Evolutionary conservation across 1,139 yeast species (phyloP).

Genomic region (Starmera stellimalicola): DNA sequence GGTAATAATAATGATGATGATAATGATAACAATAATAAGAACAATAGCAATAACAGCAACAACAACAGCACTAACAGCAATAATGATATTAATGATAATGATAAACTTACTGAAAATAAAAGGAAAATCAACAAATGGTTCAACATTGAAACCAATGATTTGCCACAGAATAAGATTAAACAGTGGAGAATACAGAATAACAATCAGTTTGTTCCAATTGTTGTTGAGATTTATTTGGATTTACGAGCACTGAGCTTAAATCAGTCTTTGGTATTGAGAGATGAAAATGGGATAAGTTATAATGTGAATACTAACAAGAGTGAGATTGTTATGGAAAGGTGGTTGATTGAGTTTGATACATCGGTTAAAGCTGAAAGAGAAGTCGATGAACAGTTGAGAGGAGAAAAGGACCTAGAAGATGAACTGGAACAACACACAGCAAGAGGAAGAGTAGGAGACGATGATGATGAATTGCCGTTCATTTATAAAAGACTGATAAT

Average conservation of each 20-base stretch:
- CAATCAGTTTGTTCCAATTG: conserved; percentile 42
- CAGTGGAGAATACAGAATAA: conserved; percentile 40
- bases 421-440: no score
- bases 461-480: conserved; percentile 46
- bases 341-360: conserved; percentile 75
- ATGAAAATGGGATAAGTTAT: conserved; percentile 37
- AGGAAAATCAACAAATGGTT: conserved; percentile 58
- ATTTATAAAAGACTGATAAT: conserved; percentile 71
- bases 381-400: no score
- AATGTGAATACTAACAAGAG: conserved; percentile 50
- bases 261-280: conserved; percentile 57
- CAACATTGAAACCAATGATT: conserved; percentile 48
- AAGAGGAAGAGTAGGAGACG: no score
- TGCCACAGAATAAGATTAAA: conserved; percentile 45
- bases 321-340: conserved; percentile 84
- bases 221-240: conserved; percentile 78
- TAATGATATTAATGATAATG: no score
- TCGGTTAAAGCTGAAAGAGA: no score
- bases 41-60: no score
- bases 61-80: no score
- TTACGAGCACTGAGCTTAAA: conserved; percentile 48
- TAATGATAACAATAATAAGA: no score
- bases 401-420: no score
- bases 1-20: conserved; percentile 7
- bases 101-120: no score